phyloP scores from a whole-genome alignment of 768 basidiomycete genomes.

The Tricholoma matsutake region DNA sequence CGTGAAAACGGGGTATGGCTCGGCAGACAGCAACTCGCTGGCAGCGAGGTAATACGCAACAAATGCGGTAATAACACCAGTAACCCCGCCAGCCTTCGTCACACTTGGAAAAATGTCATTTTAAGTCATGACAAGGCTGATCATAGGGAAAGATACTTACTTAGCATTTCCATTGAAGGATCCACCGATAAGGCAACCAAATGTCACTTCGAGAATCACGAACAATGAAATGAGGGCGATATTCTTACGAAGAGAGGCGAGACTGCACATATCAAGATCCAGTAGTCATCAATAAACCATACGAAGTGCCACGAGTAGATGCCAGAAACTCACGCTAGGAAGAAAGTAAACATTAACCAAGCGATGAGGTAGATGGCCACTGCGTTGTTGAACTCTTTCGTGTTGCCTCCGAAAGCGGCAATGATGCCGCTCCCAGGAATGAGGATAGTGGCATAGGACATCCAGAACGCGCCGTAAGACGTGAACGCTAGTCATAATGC shows the following conservation, averaged over 20 bases:
- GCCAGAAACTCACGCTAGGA: slow-evolving; percentile 57
- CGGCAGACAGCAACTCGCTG: slow-evolving; percentile 39
- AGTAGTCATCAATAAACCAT: neutral
- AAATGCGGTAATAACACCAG: slow-evolving; percentile 44
- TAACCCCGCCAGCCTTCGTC: slow-evolving; percentile 41
- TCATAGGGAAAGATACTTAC: slow-evolving; percentile 23
- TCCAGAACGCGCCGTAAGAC: slow-evolving; percentile 86
- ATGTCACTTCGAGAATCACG: slow-evolving; percentile 36
- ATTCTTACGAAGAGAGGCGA: slow-evolving; percentile 38
- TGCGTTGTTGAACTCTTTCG: slow-evolving; percentile 45
- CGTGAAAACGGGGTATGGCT: slow-evolving; percentile 33
- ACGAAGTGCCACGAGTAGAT: too few species aligned
- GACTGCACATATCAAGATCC: slow-evolving; percentile 21
- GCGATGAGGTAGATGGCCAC: slow-evolving; percentile 71
- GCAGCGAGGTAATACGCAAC: slow-evolving; percentile 49
- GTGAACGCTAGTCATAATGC: slow-evolving; percentile 57
- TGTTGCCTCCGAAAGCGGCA: slow-evolving; percentile 42
- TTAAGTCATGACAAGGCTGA: neutral
- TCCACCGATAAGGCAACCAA: slow-evolving; percentile 38
- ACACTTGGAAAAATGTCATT: slow-evolving; percentile 15
- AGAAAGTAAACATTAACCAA: slow-evolving; percentile 72
- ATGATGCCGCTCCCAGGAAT: slow-evolving; percentile 62
- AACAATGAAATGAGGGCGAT: slow-evolving; percentile 39
- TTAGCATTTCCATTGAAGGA: slow-evolving; percentile 26
- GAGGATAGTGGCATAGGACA: slow-evolving; percentile 78